Evolutionary conservation across 164 flowering plant species (phyloP).

Genomic region (Vitis rotundifolia): DNA sequence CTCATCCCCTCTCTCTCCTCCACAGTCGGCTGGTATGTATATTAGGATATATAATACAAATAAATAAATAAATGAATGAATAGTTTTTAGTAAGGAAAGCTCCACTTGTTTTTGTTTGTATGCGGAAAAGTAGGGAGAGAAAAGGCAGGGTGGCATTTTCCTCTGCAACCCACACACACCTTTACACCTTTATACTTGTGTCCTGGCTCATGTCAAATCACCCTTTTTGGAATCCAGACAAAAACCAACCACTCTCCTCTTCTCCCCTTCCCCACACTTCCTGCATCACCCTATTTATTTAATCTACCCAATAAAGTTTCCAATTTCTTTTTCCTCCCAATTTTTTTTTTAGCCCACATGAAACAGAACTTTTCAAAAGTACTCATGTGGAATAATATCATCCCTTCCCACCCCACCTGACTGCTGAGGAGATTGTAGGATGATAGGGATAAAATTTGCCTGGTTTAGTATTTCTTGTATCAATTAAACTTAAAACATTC

Average conservation of each 20-base stretch:
- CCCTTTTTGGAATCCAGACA: constrained; percentile 39
- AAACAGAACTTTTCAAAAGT: no score
- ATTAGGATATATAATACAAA: no score
- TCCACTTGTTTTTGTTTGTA: constrained; percentile 22
- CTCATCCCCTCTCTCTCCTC: background rate
- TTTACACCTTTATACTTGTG: constrained; percentile 31
- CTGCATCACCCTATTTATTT: background rate
- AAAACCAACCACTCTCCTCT: constrained; percentile 30
- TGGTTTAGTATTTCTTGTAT: no score
- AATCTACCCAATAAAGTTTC: background rate
- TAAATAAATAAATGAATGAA: no score
- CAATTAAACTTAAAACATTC: no score
- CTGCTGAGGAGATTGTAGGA: no score
- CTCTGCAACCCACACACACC: constrained; percentile 13
- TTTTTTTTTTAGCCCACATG: no score
- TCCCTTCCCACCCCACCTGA: no score
- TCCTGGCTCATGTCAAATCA: constrained; percentile 28
- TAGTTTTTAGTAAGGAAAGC: constrained; percentile 3
- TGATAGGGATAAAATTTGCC: no score
- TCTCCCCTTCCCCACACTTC: background rate
- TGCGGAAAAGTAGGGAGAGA: constrained; percentile 15
- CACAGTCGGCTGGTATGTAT: no score
- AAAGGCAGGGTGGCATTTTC: constrained; percentile 16
- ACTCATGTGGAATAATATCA: no score
- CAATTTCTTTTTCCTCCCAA: no score